A percentile compares a stretch with the other conserved stretches of the same genome.
These are phyloP conservation scores for Annulohypoxylon bovei DNA, from an alignment of 495 filamentous ascomycete genomes.

Conservation along the genomic window DNA sequence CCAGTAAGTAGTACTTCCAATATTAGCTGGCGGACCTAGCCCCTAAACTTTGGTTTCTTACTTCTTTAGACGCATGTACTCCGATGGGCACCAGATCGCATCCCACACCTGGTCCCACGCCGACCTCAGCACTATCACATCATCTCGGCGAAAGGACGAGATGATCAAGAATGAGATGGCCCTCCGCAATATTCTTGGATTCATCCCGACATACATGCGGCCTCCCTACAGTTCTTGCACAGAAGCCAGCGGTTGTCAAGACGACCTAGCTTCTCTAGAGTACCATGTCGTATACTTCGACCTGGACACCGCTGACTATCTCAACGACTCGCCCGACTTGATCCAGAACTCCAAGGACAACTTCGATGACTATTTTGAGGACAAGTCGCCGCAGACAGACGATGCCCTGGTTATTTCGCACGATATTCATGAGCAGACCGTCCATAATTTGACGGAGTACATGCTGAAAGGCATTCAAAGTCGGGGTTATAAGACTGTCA, in stretches of 20 bases:
- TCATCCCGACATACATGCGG: constrained; percentile 80
- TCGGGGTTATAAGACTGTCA: constrained; percentile 61
- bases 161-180: constrained; percentile 76
- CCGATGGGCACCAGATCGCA: constrained; percentile 75
- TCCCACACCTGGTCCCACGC: constrained; percentile 79
- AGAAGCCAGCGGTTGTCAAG: constrained; percentile 54
- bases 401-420: constrained; percentile 61
- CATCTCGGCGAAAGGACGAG: constrained; percentile 61
- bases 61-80: constrained; percentile 65
- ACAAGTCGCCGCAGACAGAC: constrained; percentile 17
- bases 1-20: constrained; percentile 23
- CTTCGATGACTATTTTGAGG: constrained; percentile 55
- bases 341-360: constrained; percentile 72
- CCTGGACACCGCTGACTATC: constrained; percentile 74
- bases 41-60: neutral
- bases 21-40: neutral
- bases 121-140: constrained; percentile 65
- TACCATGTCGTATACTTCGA: constrained; percentile 74
- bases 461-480: constrained; percentile 64
- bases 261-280: constrained; percentile 62
- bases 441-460: constrained; percentile 71
- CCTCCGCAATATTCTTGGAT: constrained; percentile 72
- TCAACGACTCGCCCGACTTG: constrained; percentile 60
- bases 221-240: constrained; percentile 74
- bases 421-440: constrained; percentile 74